Base-by-base conservation (phyloP, 306 rosid genomes). In the Dalbergia cultrata region DNA sequence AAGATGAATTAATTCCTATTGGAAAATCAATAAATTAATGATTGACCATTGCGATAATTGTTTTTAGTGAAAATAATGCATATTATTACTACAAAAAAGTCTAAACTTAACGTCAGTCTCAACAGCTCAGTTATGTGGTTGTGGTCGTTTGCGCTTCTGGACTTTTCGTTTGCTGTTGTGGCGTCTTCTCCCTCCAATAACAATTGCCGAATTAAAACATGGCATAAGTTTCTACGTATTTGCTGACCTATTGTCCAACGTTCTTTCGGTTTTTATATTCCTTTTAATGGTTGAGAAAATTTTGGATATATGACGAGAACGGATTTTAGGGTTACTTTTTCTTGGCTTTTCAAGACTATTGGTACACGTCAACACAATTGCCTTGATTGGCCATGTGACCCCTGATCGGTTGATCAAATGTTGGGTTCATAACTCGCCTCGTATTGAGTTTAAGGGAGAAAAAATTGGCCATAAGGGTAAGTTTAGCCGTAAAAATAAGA, bases 1-100 rank as follows among this genome's bases (percentile, higher is more conserved):
- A 0, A 22, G 3, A 1, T 26, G 3, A 26, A 26, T 26, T 26
- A 26, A 26, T 2, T 2, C 31, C 2, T 0, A 0, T 26, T 2
- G 31, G 2, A 2, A 26, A 22, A 0, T 26, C 31, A 26, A 26
- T 4, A 37, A 72, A 7, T 45, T 60, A 60, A 64, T 50, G 35
- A 63, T 64, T 67, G 43, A 18, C 72, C 72, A 35, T 49, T 34
- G n/a, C 9, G 41, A 73, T 65, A 17, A 9, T 37, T 72, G n/a
- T 66, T 31, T 47, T 81, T 44, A 8, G 50, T n/a, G 18, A 74
- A 44, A 74, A 57, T 33, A 74, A 75, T 75, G 71, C 64, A 21
- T 7, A 70, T 50, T 54, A 33, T 34, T 56, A 59, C 53, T 9
- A 0, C 13, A 58, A 65, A 22, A 13, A 39, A 19, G 12, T 8